Evolutionary conservation across 345 rosid species (phyloP).

Genomic region (Ceriops tagal): DNA sequence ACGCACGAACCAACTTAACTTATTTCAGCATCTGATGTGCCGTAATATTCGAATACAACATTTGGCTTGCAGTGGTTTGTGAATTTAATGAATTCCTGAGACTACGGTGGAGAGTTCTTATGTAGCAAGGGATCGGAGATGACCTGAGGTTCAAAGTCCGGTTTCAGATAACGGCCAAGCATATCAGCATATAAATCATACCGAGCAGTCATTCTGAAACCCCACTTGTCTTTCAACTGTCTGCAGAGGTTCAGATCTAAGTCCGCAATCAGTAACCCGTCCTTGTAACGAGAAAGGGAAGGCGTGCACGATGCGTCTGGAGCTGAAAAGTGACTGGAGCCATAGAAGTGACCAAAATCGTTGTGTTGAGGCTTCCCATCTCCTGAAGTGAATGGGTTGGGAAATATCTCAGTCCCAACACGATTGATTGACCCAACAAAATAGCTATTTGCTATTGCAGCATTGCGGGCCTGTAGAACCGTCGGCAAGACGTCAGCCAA

Average conservation of each 20-base stretch:
- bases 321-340: conserved; percentile 87
- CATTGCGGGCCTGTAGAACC: conserved; percentile 75
- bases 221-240: conserved; percentile 94
- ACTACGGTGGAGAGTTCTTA: conserved; percentile 42
- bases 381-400: conserved; percentile 87
- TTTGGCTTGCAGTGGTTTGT: not conserved
- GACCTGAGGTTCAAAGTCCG: conserved; percentile 73
- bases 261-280: conserved; percentile 75
- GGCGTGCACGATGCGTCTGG: conserved; percentile 96
- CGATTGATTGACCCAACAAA: conserved; percentile 96
- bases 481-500: conserved; percentile 1
- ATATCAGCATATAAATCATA: conserved; percentile 66
- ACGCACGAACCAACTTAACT: too few relatives aligned
- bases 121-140: conserved; percentile 70
- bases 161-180: conserved; percentile 53
- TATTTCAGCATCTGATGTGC: too few relatives aligned
- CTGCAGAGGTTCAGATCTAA: conserved; percentile 93
- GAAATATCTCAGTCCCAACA: conserved; percentile 91
- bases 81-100: conserved; percentile 5
- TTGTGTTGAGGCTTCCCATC: conserved; percentile 82
- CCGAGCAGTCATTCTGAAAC: conserved; percentile 83
- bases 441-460: conserved; percentile 91
- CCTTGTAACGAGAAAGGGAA: conserved; percentile 69
- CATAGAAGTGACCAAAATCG: conserved; percentile 91
- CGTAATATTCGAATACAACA: too few relatives aligned